A percentile compares a stretch with the other conserved stretches of the same genome.
phyloP scores from a whole-genome alignment of 106 monocot species.

The Narthecium ossifragum region DNA sequence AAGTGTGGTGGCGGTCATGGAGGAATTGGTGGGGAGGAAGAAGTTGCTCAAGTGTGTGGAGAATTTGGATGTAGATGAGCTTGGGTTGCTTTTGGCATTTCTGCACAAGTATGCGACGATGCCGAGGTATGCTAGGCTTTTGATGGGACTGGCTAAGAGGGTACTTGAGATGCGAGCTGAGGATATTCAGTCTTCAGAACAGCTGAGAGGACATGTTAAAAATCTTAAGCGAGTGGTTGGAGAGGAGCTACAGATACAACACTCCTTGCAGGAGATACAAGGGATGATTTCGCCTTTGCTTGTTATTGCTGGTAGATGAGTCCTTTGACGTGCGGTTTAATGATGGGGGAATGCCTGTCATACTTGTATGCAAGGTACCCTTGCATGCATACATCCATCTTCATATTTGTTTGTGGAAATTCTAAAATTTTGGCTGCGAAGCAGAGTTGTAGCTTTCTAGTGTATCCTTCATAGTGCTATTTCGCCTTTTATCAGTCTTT shows the following conservation, averaged over 20 bases:
- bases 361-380: too few species aligned
- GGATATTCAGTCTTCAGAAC: conserved; percentile 43
- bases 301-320: conserved; percentile 67
- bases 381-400: too few species aligned
- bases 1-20: conserved; percentile 66
- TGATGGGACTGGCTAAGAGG: conserved; percentile 69
- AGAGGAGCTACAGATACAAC: conserved; percentile 77
- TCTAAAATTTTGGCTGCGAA: too few species aligned
- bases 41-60: conserved; percentile 62
- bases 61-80: conserved; percentile 67
- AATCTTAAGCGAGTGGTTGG: conserved; percentile 64
- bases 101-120: conserved; percentile 58
- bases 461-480: too few species aligned
- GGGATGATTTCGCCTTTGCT: conserved; percentile 91
- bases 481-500: too few species aligned
- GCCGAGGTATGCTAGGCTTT: conserved; percentile 71
- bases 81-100: conserved; percentile 57
- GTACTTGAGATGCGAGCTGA: conserved; percentile 66
- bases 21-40: conserved; percentile 83
- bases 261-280: conserved; percentile 73
- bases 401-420: too few species aligned
- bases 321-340: conserved; percentile 1
- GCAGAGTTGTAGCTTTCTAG: too few species aligned
- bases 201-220: conserved; percentile 40
- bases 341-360: too few species aligned